A percentile compares a stretch with the other conserved stretches of the same genome.
Conservation (phyloP, 805 yeast genomes). For the Saccharomyces kudriavzevii region DNA sequence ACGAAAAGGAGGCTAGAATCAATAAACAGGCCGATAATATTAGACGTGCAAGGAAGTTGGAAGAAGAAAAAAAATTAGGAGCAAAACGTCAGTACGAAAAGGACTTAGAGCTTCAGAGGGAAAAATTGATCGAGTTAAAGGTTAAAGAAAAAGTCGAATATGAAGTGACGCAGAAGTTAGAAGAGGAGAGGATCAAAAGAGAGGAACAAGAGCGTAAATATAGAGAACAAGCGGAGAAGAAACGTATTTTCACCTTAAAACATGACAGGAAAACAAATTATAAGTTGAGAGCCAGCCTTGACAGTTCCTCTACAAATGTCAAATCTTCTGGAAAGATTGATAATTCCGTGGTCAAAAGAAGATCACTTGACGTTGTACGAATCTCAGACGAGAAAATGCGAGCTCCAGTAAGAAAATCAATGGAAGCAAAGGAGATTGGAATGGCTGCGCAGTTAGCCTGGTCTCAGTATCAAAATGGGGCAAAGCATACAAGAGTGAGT, state of each 20-base stretch:
- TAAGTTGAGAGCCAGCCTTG: not conserved
- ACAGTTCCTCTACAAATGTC: not conserved
- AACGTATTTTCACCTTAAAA: not conserved
- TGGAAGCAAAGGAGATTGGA: constrained; percentile 11
- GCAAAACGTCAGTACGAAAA: constrained; percentile 9
- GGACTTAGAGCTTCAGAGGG: constrained; percentile 15
- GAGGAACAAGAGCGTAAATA: constrained; percentile 3
- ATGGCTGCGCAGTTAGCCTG: constrained; percentile 21
- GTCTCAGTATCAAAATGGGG: constrained; percentile 5
- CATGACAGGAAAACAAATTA: not conserved
- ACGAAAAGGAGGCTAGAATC: constrained; percentile 16
- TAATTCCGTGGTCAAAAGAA: constrained; percentile 4
- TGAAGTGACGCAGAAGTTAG: constrained; percentile 14
- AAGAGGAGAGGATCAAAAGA: constrained; percentile 9
- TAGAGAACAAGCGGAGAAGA: constrained; percentile 5
- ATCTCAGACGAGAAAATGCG: not conserved
- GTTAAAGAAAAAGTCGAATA: constrained; percentile 22
- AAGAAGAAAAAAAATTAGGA: constrained; percentile 7
- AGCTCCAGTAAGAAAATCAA: constrained; percentile 5
- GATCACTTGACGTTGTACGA: constrained; percentile 4
- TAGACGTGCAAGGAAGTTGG: constrained; percentile 11
- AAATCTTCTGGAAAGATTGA: not conserved
- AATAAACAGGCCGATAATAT: constrained; percentile 20
- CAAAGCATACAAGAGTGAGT: not conserved
- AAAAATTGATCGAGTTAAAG: constrained; percentile 17